Evolutionary conservation across 352 stramenopile genomes (phyloP).

Genomic region (Phytophthora sp.): DNA sequence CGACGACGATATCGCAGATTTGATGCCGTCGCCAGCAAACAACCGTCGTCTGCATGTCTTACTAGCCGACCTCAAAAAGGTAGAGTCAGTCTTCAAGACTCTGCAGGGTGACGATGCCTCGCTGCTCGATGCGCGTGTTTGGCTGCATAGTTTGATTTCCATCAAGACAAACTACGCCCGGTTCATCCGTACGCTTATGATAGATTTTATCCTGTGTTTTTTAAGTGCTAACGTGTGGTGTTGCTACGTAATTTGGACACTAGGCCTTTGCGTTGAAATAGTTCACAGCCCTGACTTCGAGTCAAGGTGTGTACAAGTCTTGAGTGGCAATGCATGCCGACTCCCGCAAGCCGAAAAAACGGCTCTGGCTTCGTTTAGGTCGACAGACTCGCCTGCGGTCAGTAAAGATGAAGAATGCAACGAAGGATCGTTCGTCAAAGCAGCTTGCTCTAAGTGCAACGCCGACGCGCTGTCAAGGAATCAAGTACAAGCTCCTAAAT

Average conservation of each 20-base stretch:
- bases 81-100: background rate
- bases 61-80: background rate
- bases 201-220: no score
- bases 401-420: no score
- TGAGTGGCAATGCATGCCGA: background rate
- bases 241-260: background rate
- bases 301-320: background rate
- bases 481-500: no score
- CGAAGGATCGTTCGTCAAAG: no score
- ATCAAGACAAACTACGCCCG: background rate
- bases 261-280: background rate
- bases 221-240: no score
- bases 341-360: no score
- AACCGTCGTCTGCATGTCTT: background rate
- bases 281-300: conserved; percentile 4
- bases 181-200: background rate
- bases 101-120: background rate
- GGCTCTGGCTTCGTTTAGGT: no score
- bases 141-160: background rate
- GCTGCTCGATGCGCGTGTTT: background rate
- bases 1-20: background rate
- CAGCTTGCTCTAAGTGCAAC: no score
- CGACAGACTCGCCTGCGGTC: no score
- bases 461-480: no score
- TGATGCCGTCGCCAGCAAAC: background rate